A percentile compares a stretch with the other conserved stretches of the same genome.
Conservation (phyloP, 495 filamentous ascomycete species). For the Hypoxylon lienhwacheense region DNA sequence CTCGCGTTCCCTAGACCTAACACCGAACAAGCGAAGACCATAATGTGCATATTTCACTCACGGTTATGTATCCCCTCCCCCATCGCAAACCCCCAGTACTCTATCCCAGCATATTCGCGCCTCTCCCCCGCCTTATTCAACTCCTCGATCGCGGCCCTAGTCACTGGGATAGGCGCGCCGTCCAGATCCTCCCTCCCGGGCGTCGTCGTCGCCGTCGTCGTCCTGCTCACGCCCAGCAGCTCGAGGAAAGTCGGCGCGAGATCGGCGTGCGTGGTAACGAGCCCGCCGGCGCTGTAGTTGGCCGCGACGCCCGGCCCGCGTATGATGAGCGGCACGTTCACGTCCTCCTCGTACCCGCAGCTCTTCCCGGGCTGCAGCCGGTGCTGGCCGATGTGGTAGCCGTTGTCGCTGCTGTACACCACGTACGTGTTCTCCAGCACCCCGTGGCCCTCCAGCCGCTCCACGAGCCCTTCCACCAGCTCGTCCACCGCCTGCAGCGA, state of each 20-base stretch:
- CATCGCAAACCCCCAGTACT: conserved; percentile 59
- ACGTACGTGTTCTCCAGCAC: conserved; percentile 67
- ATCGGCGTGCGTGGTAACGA: conserved; percentile 66
- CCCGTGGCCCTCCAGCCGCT: conserved; percentile 51
- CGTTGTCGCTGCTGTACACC: conserved; percentile 69
- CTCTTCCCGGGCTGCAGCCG: conserved; percentile 67
- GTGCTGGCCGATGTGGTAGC: conserved; percentile 71
- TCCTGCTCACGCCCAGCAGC: conserved; percentile 45
- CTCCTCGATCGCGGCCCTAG: conserved; percentile 10
- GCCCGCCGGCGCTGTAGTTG: conserved; percentile 42
- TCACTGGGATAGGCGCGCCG: conserved; percentile 55
- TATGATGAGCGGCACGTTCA: conserved; percentile 64
- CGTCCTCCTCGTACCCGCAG: conserved; percentile 68
- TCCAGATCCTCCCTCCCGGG: conserved; percentile 60
- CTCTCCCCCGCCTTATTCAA: conserved; percentile 25
- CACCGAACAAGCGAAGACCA: background rate
- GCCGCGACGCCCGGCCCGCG: conserved; percentile 57
- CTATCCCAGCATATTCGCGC: conserved; percentile 62
- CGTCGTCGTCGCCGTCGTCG: no score
- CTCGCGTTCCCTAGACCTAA: background rate
- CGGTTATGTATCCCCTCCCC: conserved; percentile 48
- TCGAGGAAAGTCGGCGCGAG: conserved; percentile 64
- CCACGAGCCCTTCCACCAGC: conserved; percentile 58
- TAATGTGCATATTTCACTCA: background rate
- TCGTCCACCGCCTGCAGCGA: conserved; percentile 67